phyloP scores from a whole-genome alignment of 805 yeast genomes.

The Candida hungchunana region DNA sequence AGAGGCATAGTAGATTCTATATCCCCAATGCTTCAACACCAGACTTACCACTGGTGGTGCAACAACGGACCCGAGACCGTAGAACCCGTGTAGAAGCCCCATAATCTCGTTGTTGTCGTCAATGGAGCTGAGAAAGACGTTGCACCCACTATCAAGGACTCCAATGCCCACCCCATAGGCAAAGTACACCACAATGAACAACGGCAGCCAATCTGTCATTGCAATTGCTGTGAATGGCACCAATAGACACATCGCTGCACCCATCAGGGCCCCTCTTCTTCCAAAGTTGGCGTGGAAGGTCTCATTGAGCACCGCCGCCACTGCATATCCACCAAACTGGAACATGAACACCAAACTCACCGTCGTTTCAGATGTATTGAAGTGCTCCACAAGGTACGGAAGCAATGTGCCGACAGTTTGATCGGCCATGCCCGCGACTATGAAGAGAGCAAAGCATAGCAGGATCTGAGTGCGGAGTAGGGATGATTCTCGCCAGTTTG shows the following conservation, averaged over 20 bases:
- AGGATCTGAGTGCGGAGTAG: constrained; percentile 41
- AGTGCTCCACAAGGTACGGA: constrained; percentile 46
- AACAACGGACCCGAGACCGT: constrained; percentile 69
- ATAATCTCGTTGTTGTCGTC: constrained; percentile 52
- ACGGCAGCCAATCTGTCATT: constrained; percentile 34
- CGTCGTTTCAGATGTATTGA: constrained; percentile 43
- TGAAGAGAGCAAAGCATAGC: constrained; percentile 36
- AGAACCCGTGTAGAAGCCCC: constrained; percentile 62
- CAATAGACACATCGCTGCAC: constrained; percentile 34
- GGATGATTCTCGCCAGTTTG: constrained; percentile 28
- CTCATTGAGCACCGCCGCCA: constrained; percentile 47
- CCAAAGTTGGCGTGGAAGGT: constrained; percentile 41
- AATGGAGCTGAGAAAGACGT: constrained; percentile 43
- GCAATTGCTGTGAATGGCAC: constrained; percentile 34
- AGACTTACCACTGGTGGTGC: constrained; percentile 61
- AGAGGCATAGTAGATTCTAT: constrained; percentile 9
- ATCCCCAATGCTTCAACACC: constrained; percentile 29
- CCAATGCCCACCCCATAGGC: constrained; percentile 56
- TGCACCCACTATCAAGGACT: constrained; percentile 49
- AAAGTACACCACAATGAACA: constrained; percentile 37
- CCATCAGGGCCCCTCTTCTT: constrained; percentile 38
- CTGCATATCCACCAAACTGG: constrained; percentile 51
- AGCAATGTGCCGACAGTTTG: constrained; percentile 58
- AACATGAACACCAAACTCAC: constrained; percentile 49
- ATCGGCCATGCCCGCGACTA: constrained; percentile 52